Conservation (phyloP, 2,329 filamentous ascomycete genomes). For the Alternaria metachromatica region DNA sequence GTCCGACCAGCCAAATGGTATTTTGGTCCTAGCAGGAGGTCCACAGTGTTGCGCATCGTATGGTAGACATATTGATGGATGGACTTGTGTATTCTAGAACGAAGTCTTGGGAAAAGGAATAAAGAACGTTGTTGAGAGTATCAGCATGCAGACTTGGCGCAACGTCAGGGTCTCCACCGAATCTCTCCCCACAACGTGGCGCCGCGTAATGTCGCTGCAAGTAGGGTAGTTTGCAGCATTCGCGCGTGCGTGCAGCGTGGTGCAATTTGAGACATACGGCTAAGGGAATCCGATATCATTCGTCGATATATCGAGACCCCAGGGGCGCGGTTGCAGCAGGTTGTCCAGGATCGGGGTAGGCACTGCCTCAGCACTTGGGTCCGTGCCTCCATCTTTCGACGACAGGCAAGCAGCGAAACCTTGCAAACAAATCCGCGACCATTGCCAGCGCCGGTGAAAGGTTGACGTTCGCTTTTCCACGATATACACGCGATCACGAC, state of each 20-base stretch:
- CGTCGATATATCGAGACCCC: slow-evolving; percentile 4
- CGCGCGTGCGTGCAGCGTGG: background rate
- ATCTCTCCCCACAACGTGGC: slow-evolving; percentile 5
- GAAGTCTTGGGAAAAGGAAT: background rate
- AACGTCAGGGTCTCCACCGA: slow-evolving; percentile 11
- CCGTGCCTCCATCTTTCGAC: slow-evolving; percentile 18
- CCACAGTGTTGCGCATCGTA: background rate
- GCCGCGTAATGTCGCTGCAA: slow-evolving; percentile 13
- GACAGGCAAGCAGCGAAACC: slow-evolving; percentile 8
- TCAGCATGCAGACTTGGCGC: slow-evolving; percentile 10
- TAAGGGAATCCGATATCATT: slow-evolving; percentile 1
- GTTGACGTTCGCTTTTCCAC: slow-evolving; percentile 1
- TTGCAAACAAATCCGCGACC: slow-evolving; percentile 7
- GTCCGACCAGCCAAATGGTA: background rate
- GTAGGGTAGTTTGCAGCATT: background rate
- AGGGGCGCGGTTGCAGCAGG: slow-evolving; percentile 17
- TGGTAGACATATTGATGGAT: background rate
- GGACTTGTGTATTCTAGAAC: background rate
- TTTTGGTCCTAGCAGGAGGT: background rate
- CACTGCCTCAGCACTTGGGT: slow-evolving; percentile 15
- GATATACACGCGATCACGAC: slow-evolving; percentile 2
- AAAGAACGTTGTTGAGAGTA: background rate
- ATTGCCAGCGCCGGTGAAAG: background rate
- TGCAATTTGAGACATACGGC: background rate
- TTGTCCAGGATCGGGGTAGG: slow-evolving; percentile 8